Percentiles rank a stretch among this genome's conserved stretches.
phyloP scores from a whole-genome alignment of 352 stramenopile genomes.

The Phytophthora multivora region DNA sequence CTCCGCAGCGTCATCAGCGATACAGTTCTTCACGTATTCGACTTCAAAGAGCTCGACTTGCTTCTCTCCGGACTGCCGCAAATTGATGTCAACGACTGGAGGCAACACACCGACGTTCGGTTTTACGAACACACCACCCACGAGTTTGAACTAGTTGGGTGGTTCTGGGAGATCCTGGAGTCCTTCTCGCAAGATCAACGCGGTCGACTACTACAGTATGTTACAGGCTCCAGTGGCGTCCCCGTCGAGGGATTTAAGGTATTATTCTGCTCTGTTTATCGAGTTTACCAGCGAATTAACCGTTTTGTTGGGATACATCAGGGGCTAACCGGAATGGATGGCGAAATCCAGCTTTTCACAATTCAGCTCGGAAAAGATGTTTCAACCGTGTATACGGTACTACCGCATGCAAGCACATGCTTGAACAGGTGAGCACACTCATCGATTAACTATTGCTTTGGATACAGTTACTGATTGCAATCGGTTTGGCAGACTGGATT shows the following conservation, averaged over 20 bases:
- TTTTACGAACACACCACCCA: constrained; percentile 37
- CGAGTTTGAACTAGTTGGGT: constrained; percentile 58
- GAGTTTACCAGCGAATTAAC: too few species aligned
- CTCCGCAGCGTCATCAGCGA: constrained; percentile 96
- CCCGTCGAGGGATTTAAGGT: constrained; percentile 84
- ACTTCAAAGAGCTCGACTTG: constrained; percentile 97
- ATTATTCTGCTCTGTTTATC: not conserved
- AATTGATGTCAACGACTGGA: constrained; percentile 92
- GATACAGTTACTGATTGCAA: constrained; percentile 1
- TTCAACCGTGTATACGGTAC: constrained; percentile 52
- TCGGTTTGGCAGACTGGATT: constrained; percentile 56
- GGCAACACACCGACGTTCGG: constrained; percentile 68
- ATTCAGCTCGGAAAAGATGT: constrained; percentile 62
- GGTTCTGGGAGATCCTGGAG: constrained; percentile 85
- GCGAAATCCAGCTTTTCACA: constrained; percentile 73
- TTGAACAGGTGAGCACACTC: constrained; percentile 61
- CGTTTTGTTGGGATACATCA: constrained; percentile 6
- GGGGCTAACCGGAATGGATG: constrained; percentile 79
- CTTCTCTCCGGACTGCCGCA: constrained; percentile 68
- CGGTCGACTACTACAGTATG: constrained; percentile 80
- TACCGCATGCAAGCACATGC: constrained; percentile 83
- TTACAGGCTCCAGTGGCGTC: constrained; percentile 81
- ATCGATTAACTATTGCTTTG: constrained; percentile 1
- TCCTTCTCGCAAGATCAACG: constrained; percentile 62
- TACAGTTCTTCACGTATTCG: constrained; percentile 96